These are phyloP conservation scores for Cystofilobasidium bisporidii DNA, from an alignment of 768 basidiomycete genomes.

Conservation along the genomic window DNA sequence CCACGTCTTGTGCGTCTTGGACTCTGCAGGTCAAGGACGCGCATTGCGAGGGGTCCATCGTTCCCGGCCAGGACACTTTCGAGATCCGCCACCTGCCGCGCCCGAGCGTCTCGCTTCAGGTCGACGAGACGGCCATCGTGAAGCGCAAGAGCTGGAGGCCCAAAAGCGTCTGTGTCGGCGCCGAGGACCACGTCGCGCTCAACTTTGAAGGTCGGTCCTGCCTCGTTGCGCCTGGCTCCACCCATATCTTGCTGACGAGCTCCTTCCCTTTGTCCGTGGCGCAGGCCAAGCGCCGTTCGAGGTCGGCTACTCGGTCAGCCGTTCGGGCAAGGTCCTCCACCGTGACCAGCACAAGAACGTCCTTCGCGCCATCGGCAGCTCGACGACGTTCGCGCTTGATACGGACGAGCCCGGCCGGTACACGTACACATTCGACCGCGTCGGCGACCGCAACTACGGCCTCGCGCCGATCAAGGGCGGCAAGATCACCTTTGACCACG, in stretches of 20 bases:
- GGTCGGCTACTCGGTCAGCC: conserved; percentile 63
- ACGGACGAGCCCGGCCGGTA: conserved; percentile 68
- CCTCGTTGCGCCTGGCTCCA: too few relatives aligned
- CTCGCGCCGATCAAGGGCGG: conserved; percentile 55
- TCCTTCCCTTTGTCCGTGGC: too few relatives aligned
- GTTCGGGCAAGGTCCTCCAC: conserved; percentile 60
- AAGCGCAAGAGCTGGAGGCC: conserved; percentile 39
- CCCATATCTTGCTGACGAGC: too few relatives aligned
- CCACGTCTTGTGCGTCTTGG: too few relatives aligned
- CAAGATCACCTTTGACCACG: conserved; percentile 71
- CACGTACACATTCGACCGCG: conserved; percentile 80
- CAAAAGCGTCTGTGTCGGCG: conserved; percentile 70
- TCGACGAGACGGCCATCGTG: neutral
- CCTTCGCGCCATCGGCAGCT: conserved; percentile 58
- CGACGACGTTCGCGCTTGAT: conserved; percentile 67
- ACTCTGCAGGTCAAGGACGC: conserved; percentile 63
- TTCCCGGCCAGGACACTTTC: conserved; percentile 54
- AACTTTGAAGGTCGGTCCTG: conserved; percentile 55
- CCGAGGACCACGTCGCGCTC: conserved; percentile 70
- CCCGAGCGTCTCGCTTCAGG: conserved; percentile 52
- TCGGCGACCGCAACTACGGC: conserved; percentile 72
- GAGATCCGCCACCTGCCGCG: conserved; percentile 68
- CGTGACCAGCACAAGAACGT: neutral
- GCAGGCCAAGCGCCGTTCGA: conserved; percentile 86
- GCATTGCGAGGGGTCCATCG: conserved; percentile 70